Base-by-base conservation (phyloP, 768 basidiomycete species). In the Boletus edulis region DNA sequence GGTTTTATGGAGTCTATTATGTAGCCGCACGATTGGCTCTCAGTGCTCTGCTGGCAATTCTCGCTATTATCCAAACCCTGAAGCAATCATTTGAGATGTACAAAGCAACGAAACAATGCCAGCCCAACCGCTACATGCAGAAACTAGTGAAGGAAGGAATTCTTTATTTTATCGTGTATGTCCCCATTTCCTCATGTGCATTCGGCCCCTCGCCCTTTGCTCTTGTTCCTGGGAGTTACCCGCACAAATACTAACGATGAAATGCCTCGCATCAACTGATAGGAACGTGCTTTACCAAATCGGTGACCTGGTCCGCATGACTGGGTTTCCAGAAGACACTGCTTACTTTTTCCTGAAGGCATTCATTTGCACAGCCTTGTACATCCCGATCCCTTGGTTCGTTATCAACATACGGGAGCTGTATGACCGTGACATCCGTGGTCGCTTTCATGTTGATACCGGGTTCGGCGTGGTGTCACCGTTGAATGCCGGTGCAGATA, bases 181-280 rank as follows among this genome's bases (percentile, higher is more conserved):
- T 38, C 38, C 17, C 10, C 11, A 5, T 27, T 27, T 6, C 24
- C 24, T 6, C 5, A 6, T 27, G 24, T 27, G 1, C 5, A 27
- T 27, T 27, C 24, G 5, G 6, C 24, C 5, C 3, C 5, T 27
- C 24, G 24, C 24, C 4, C 6, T 27, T 27, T 34, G 24, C 24
- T 27, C 24, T 5, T 27, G 24, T 6, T 27, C 24, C 24, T 27
- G 24, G 5, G 24, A 27, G 7, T 27, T 27, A 7, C 24, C 24
- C 5, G 6, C 24, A 27, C 6, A 27, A 27, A 4, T 27, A 27
- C 24, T 27, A 27, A 24, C 3, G 4, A 24, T 3, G 22, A 27
- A 27, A 27, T 27, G 24, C 24, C 0, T 12, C 68, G 64, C 24
- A 67, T 0, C 32, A 10, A 12, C 11, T 34, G 2, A 13, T 34